Conservation (phyloP, 225 moss, liverwort and hornwort genomes). For the Sphagnum contortum region DNA sequence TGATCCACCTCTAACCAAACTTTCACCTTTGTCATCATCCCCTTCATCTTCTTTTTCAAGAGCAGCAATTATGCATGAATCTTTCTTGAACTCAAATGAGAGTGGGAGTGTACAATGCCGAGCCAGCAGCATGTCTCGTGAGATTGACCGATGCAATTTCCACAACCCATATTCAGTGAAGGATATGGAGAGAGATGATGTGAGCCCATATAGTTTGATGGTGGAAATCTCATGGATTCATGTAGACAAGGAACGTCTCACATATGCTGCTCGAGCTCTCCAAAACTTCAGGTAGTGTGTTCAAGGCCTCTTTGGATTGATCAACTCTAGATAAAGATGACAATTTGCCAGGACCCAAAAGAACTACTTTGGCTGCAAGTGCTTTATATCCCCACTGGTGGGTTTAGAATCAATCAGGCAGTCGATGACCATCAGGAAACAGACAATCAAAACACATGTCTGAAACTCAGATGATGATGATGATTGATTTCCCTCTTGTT, state of each 20-base stretch:
- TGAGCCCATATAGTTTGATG: constrained; percentile 54
- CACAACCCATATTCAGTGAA: constrained; percentile 22
- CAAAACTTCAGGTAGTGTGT: constrained; percentile 63
- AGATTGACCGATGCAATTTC: constrained; percentile 15
- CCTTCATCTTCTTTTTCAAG: constrained; percentile 41
- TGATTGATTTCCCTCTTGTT: too few relatives aligned
- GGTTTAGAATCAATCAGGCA: too few relatives aligned
- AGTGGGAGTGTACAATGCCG: constrained; percentile 69
- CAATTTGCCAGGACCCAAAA: too few relatives aligned
- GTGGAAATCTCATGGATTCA: constrained; percentile 94
- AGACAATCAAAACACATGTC: too few relatives aligned
- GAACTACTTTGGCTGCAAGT: too few relatives aligned
- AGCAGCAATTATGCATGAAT: constrained; percentile 20
- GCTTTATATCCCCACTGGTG: too few relatives aligned
- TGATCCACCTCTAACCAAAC: constrained; percentile 40
- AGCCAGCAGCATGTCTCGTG: constrained; percentile 21
- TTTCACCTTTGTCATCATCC: constrained; percentile 42
- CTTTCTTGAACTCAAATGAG: not conserved
- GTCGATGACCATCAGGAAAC: too few relatives aligned
- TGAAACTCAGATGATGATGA: too few relatives aligned
- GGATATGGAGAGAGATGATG: constrained; percentile 23
- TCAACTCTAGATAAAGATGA: not conserved
- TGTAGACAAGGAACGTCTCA: constrained; percentile 83
- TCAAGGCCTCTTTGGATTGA: not conserved
- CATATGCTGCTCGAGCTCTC: constrained; percentile 72